Evolutionary conservation across 1,139 yeast genomes (phyloP).

Genomic region (Yamadazyma oceani): DNA sequence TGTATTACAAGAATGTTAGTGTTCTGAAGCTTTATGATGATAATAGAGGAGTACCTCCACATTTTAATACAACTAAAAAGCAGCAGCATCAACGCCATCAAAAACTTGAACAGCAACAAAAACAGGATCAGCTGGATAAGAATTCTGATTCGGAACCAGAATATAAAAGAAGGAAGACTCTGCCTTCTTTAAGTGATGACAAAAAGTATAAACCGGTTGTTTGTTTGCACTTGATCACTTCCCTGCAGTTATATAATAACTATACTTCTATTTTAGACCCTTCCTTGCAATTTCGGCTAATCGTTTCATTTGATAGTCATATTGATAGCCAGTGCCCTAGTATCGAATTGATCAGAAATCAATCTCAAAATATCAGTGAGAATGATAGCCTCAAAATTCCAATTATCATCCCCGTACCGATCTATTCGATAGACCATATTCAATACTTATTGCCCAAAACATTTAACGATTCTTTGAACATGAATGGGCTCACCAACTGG

Average conservation of each 20-base stretch:
- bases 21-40: conserved; percentile 59
- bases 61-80: conserved; percentile 2
- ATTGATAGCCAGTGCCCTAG: conserved; percentile 46
- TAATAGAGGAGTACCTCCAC: conserved; percentile 15
- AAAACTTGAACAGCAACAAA: conserved; percentile 1
- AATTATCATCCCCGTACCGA: conserved; percentile 38
- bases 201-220: conserved; percentile 12
- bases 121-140: not conserved
- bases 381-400: conserved; percentile 25
- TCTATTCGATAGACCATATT: conserved; percentile 40
- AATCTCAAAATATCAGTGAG: conserved; percentile 11
- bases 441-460: conserved; percentile 29
- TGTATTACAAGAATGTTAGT: conserved; percentile 59
- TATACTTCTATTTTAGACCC: conserved; percentile 28
- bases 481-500: conserved; percentile 31
- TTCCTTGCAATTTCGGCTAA: conserved; percentile 37
- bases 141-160: conserved; percentile 12
- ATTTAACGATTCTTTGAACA: conserved; percentile 14
- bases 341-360: conserved; percentile 33
- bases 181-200: conserved; percentile 5
- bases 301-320: conserved; percentile 60
- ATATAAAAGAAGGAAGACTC: conserved; percentile 13
- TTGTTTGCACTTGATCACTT: conserved; percentile 36
- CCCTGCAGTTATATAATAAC: conserved; percentile 41
- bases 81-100: not conserved